Conservation (phyloP, 1,284 basidiomycete genomes). For the Pascua guehoae region DNA sequence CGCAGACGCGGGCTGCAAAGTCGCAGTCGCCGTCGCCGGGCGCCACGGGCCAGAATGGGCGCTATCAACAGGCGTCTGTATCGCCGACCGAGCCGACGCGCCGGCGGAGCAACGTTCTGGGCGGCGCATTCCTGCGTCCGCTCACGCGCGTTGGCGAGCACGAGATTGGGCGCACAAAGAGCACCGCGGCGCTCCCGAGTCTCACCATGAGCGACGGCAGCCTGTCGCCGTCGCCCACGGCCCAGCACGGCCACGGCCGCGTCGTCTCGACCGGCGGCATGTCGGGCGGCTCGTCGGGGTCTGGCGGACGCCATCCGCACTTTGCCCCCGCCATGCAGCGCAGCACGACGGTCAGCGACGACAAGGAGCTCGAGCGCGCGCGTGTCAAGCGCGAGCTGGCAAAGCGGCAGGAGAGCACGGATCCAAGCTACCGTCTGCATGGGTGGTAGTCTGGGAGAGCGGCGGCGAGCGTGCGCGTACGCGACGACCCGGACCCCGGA, state of each 20-base stretch:
- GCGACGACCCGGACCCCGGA: neutral
- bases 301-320: neutral
- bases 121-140: conserved; percentile 36
- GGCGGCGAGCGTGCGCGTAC: neutral
- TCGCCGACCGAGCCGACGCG: conserved; percentile 18
- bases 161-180: conserved; percentile 12
- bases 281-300: neutral
- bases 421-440: conserved; percentile 42
- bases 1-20: neutral
- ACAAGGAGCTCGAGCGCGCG: conserved; percentile 17
- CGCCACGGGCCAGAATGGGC: neutral
- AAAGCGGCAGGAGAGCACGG: conserved; percentile 24
- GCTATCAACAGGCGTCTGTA: neutral
- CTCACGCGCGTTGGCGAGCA: conserved; percentile 32
- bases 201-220: neutral
- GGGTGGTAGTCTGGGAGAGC: conserved; percentile 30
- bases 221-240: neutral
- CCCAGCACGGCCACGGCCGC: neutral
- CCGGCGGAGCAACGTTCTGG: conserved; percentile 27
- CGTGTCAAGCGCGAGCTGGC: conserved; percentile 24
- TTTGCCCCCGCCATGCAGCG: conserved; percentile 37
- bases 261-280: neutral
- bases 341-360: conserved; percentile 33
- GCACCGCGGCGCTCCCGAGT: conserved; percentile 21
- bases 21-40: neutral